Conservation (phyloP, 306 rosid species). For the Crotalaria pallida region DNA sequence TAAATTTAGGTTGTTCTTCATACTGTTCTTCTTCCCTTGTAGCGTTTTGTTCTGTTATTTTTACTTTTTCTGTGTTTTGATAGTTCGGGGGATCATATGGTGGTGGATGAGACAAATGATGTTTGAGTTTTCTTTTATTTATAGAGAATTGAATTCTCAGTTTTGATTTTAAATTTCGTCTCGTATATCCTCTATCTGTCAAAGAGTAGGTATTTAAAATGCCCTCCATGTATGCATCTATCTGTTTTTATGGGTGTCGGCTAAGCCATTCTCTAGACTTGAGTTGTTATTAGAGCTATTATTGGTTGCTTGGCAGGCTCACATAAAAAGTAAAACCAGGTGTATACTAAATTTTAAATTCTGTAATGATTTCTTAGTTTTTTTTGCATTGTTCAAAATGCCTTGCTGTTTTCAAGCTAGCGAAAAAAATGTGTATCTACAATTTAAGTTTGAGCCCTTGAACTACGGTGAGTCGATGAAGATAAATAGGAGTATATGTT, state of each 20-base stretch:
- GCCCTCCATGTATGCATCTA: not conserved
- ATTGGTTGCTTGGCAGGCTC: not conserved
- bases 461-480: too few species aligned
- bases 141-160: slow-evolving; percentile 17
- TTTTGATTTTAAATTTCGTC: slow-evolving; percentile 14
- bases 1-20: slow-evolving; percentile 49
- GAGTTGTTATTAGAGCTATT: not conserved
- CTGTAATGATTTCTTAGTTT: not conserved
- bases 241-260: not conserved
- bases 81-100: slow-evolving; percentile 40
- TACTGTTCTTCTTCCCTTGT: slow-evolving; percentile 22
- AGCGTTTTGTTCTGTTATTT: not conserved
- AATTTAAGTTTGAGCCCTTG: not conserved
- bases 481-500: too few species aligned
- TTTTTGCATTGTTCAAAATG: not conserved
- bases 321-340: not conserved
- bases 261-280: not conserved
- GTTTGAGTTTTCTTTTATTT: slow-evolving; percentile 35
- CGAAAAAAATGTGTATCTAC: not conserved
- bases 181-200: not conserved
- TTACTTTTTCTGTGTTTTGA: slow-evolving; percentile 15
- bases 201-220: too few species aligned
- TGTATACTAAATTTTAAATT: not conserved
- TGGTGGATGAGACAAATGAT: slow-evolving; percentile 31
- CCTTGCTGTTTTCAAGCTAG: not conserved